Conservation (phyloP, 164 flowering plant genomes). For the Piper longum region DNA sequence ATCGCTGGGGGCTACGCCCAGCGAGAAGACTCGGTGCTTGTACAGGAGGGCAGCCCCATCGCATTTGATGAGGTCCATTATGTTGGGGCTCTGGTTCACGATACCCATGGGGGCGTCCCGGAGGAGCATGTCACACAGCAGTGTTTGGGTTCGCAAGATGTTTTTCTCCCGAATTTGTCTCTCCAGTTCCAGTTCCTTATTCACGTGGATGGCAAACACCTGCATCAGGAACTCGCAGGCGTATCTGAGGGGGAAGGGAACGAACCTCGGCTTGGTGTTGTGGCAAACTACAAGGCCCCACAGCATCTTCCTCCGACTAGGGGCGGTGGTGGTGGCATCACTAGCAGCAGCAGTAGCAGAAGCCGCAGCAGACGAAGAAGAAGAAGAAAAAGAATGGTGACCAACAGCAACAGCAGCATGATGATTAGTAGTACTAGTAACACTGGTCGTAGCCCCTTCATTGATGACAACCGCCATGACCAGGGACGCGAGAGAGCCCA, state of each 20-base stretch:
- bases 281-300: conserved; percentile 97
- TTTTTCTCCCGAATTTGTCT: conserved; percentile 75
- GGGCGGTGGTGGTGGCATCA: conserved; percentile 5
- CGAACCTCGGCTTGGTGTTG: conserved; percentile 82
- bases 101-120: conserved; percentile 89
- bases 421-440: too few relatives aligned
- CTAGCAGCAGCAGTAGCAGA: too few relatives aligned
- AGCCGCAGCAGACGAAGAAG: too few relatives aligned
- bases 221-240: conserved; percentile 95
- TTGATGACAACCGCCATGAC: conserved; percentile 88
- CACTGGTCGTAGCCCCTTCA: conserved; percentile 30
- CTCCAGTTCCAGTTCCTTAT: conserved; percentile 74
- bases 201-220: conserved; percentile 89
- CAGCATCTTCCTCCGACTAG: conserved; percentile 62
- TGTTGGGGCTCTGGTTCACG: conserved; percentile 68
- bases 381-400: too few relatives aligned
- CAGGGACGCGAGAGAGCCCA: conserved; percentile 76
- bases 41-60: conserved; percentile 84
- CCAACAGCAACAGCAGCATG: too few relatives aligned
- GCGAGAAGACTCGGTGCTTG: conserved; percentile 45
- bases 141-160: conserved; percentile 77
- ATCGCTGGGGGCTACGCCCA: conserved; percentile 65
- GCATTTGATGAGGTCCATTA: conserved; percentile 90
- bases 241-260: conserved; percentile 89
- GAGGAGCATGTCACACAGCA: conserved; percentile 89